These are phyloP conservation scores for Gastrolobium villosum DNA, from an alignment of 306 rosid species.

Conservation along the genomic window DNA sequence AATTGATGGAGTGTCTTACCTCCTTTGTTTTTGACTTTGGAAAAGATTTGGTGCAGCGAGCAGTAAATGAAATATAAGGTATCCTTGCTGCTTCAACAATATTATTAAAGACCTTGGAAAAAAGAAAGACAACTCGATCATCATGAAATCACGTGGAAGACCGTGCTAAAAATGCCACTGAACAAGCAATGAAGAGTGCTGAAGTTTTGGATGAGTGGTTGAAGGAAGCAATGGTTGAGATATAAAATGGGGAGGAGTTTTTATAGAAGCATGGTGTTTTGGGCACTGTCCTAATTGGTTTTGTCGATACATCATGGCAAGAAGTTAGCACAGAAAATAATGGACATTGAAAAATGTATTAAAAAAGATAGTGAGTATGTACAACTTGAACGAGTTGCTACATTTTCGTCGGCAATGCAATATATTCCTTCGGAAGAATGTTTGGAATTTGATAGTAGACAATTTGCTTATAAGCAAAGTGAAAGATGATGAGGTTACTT, in stretches of 20 bases:
- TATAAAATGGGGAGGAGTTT: neutral
- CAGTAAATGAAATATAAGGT: neutral
- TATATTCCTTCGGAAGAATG: neutral
- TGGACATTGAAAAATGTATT: neutral
- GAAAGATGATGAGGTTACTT: neutral
- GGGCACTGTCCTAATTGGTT: slow-evolving; percentile 25
- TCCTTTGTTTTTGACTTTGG: neutral
- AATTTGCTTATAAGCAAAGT: neutral
- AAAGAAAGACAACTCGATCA: neutral
- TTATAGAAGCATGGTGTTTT: neutral
- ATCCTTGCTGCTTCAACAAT: slow-evolving; percentile 6
- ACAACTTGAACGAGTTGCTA: neutral
- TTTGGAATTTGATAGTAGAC: slow-evolving; percentile 4
- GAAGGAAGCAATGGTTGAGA: neutral
- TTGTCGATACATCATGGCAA: slow-evolving; percentile 14
- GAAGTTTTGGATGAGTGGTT: slow-evolving; percentile 12
- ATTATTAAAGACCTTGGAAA: neutral
- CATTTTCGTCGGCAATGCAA: neutral
- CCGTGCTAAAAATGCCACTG: neutral
- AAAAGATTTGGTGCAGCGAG: neutral
- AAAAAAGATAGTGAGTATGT: neutral
- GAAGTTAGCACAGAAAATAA: neutral
- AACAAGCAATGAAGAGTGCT: neutral
- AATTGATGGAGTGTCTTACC: neutral
- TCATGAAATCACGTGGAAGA: neutral